These are phyloP conservation scores for Candida sanyaensis DNA, from an alignment of 1,139 yeast species.

Conservation along the genomic window DNA sequence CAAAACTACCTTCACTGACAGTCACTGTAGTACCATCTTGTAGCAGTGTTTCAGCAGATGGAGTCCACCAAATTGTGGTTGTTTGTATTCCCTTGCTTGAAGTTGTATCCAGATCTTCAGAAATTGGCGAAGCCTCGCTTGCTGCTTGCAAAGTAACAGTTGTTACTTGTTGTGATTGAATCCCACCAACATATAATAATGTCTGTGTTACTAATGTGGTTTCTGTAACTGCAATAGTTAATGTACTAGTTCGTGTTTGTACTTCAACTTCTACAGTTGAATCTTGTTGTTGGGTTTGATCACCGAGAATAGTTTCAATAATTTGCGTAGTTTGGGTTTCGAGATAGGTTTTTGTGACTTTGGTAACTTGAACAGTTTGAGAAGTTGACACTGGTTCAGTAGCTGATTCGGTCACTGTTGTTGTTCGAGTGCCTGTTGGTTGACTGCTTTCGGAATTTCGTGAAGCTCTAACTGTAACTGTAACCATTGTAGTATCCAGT, in stretches of 20 bases:
- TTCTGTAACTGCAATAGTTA: not conserved
- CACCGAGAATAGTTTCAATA: not conserved
- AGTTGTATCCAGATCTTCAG: not conserved
- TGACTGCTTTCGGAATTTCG: not conserved
- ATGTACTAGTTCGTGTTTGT: not conserved
- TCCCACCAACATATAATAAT: not conserved
- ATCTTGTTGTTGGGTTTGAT: not conserved
- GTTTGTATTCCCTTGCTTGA: not conserved
- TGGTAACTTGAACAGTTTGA: not conserved
- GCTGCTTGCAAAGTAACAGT: slow-evolving; percentile 2
- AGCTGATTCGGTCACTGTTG: not conserved
- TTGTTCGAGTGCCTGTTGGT: not conserved
- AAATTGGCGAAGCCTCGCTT: not conserved
- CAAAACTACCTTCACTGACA: slow-evolving; percentile 2
- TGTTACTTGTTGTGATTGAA: not conserved
- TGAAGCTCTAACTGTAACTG: not conserved
- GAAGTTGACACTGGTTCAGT: not conserved
- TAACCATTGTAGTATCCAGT: slow-evolving; percentile 9
- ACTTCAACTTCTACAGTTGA: not conserved
- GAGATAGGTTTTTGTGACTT: not conserved
- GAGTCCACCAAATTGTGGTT: slow-evolving; percentile 3
- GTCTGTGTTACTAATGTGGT: slow-evolving; percentile 2
- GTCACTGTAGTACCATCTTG: not conserved
- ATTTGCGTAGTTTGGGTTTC: not conserved
- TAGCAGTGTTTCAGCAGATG: not conserved